Percentiles rank a stretch among this genome's conserved stretches.
These are phyloP conservation scores for Vitis hybrid DNA, from an alignment of 177 flowering plant genomes.

Conservation along the genomic window DNA sequence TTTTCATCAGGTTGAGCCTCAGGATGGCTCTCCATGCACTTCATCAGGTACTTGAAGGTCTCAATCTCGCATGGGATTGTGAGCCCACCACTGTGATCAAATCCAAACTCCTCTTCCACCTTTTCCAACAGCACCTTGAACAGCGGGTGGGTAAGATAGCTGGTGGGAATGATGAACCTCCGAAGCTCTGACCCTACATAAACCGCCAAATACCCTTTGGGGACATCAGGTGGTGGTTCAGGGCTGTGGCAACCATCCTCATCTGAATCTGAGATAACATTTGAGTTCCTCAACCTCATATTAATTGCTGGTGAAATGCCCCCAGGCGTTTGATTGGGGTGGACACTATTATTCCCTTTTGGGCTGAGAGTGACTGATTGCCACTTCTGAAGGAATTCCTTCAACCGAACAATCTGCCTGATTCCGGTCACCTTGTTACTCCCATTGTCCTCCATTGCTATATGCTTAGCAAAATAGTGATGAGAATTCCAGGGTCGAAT, in stretches of 20 bases:
- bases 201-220: constrained; percentile 84
- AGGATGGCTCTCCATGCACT: constrained; percentile 59
- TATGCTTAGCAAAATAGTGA: constrained; percentile 9
- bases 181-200: constrained; percentile 90
- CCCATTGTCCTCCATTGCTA: constrained; percentile 47
- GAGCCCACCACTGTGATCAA: constrained; percentile 73
- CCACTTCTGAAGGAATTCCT: constrained; percentile 74
- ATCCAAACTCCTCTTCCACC: constrained; percentile 89
- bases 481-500: constrained; percentile 18
- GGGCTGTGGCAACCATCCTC: constrained; percentile 74
- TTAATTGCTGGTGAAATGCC: constrained; percentile 50
- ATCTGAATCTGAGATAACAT: constrained; percentile 58
- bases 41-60: constrained; percentile 86
- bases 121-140: constrained; percentile 82
- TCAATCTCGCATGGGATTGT: constrained; percentile 89
- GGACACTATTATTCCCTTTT: constrained; percentile 10
- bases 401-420: constrained; percentile 69
- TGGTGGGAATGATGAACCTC: constrained; percentile 89
- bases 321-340: constrained; percentile 6
- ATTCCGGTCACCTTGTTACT: constrained; percentile 58
- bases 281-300: constrained; percentile 34
- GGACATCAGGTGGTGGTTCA: constrained; percentile 67
- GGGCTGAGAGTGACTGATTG: constrained; percentile 47
- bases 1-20: constrained; percentile 23
- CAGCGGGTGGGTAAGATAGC: constrained; percentile 60